These are phyloP conservation scores for Verticillium longisporum DNA, from an alignment of 2,329 filamentous ascomycete species.

Conservation along the genomic window DNA sequence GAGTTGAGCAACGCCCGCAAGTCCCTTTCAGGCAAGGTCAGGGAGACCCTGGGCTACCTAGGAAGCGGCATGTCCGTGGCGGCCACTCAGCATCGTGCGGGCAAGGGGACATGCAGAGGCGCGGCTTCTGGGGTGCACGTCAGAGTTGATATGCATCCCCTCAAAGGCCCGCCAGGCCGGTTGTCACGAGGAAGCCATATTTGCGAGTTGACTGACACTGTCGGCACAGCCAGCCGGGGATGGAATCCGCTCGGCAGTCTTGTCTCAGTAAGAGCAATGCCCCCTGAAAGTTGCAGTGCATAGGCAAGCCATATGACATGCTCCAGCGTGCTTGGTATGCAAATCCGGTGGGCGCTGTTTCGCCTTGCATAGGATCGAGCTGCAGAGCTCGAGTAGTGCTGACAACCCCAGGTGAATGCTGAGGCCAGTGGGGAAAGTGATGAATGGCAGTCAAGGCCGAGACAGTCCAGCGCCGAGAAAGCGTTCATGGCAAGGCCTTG, in stretches of 20 bases:
- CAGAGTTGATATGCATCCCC: background rate
- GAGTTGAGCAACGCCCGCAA: background rate
- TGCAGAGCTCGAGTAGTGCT: background rate
- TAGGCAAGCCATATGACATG: background rate
- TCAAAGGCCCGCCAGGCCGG: background rate
- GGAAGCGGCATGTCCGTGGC: background rate
- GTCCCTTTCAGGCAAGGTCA: background rate
- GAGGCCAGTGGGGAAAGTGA: background rate
- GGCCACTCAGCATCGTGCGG: background rate
- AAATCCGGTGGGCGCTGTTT: background rate
- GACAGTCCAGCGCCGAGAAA: background rate
- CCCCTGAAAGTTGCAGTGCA: background rate
- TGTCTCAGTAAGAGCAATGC: background rate
- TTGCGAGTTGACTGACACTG: background rate
- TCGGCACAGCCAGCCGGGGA: constrained; percentile 21
- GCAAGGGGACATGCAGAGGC: background rate
- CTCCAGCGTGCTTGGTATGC: background rate
- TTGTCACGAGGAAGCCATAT: background rate
- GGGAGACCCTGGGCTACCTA: background rate
- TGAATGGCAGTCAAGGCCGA: background rate
- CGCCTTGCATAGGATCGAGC: background rate
- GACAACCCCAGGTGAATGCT: background rate
- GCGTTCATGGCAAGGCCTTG: too few relatives aligned
- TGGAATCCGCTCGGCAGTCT: background rate
- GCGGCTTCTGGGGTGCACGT: background rate